phyloP scores from a whole-genome alignment of 2,329 filamentous ascomycete species.

The Botrytis porri region DNA sequence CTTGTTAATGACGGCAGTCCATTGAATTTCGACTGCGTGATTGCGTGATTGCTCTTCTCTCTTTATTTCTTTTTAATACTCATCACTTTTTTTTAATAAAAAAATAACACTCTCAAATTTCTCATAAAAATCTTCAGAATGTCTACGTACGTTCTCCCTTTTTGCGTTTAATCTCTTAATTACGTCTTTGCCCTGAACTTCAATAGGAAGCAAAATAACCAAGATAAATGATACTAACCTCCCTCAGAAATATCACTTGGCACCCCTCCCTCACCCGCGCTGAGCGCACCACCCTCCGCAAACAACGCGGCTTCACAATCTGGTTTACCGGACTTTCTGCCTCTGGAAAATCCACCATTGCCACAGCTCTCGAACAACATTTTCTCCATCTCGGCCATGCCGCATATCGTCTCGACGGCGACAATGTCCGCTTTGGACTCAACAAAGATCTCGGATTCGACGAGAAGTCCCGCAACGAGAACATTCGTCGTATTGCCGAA shows the following conservation, averaged over 20 bases:
- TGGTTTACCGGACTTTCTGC: constrained; percentile 98
- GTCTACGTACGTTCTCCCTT: constrained; percentile 15
- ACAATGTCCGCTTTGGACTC: constrained; percentile 96
- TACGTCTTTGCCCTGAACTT: no score
- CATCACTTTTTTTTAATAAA: background rate
- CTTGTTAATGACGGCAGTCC: background rate
- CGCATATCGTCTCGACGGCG: constrained; percentile 92
- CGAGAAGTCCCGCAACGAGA: constrained; percentile 92
- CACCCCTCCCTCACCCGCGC: constrained; percentile 72
- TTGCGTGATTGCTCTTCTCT: background rate
- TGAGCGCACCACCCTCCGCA: constrained; percentile 71
- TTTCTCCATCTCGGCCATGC: constrained; percentile 79
- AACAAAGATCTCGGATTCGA: constrained; percentile 98
- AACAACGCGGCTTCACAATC: constrained; percentile 88
- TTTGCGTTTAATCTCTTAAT: background rate
- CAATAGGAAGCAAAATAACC: background rate
- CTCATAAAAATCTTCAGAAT: constrained; percentile 6
- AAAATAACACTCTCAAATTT: background rate
- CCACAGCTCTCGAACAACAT: constrained; percentile 94
- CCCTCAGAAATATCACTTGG: constrained; percentile 80
- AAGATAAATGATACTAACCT: constrained; percentile 1
- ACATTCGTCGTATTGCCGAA: constrained; percentile 94
- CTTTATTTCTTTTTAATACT: background rate
- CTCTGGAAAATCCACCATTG: constrained; percentile 95
- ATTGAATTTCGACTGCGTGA: constrained; percentile 10